phyloP scores from a whole-genome alignment of 139 green algal species.

The Chlamydomonas schloesseri region DNA sequence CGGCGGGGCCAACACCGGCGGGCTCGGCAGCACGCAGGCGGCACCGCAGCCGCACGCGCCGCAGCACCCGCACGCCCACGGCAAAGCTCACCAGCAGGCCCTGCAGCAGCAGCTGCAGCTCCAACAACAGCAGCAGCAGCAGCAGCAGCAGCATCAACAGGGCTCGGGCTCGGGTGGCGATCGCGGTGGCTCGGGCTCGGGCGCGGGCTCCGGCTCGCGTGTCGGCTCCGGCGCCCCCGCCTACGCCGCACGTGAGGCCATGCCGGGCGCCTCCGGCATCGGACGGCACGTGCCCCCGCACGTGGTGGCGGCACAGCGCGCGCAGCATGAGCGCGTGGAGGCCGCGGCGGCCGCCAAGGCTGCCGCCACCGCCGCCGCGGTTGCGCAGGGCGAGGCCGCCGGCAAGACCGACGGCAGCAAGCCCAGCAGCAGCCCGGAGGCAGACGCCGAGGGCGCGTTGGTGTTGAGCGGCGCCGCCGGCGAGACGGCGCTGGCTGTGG shows the following conservation, averaged over 20 bases:
- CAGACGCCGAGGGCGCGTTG: too few species aligned
- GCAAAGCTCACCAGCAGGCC: too few species aligned
- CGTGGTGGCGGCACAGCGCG: not conserved
- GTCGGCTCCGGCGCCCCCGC: not conserved
- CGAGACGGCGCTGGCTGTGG: too few species aligned
- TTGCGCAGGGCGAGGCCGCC: not conserved
- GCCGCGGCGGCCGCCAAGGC: not conserved
- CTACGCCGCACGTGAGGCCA: not conserved
- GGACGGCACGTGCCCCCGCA: not conserved
- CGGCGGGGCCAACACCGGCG: too few species aligned
- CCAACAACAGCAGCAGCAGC: conserved; percentile 37
- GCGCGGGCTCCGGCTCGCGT: too few species aligned
- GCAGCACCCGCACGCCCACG: too few species aligned
- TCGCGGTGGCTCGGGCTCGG: not conserved
- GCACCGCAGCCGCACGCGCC: too few species aligned
- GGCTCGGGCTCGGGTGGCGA: not conserved
- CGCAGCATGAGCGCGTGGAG: not conserved
- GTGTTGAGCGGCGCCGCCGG: too few species aligned
- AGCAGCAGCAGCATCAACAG: conserved; percentile 12
- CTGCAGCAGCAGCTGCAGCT: not conserved
- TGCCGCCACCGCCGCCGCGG: not conserved
- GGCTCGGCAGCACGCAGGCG: too few species aligned
- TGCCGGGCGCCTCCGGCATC: not conserved
- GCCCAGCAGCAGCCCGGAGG: too few species aligned
- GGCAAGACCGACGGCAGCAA: too few species aligned